Conservation (phyloP, 73 alveolate genomes). For the Blepharisma japonicum region DNA sequence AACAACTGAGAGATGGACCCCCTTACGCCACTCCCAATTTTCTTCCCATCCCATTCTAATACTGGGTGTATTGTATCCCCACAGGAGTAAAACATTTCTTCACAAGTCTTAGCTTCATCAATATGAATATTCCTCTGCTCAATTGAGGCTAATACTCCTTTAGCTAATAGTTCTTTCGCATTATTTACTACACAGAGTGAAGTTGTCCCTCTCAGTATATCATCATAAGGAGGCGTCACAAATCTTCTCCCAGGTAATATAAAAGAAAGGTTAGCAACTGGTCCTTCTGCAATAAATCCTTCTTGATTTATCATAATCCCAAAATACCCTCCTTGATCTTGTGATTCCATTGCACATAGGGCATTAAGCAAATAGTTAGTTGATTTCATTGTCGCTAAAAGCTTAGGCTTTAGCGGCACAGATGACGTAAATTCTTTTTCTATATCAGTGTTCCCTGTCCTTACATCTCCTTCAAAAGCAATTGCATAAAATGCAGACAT, state of each 20-base stretch:
- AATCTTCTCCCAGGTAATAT: not conserved
- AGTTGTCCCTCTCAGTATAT: slow-evolving; percentile 18
- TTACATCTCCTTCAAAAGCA: not conserved
- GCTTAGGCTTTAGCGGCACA: slow-evolving; percentile 23
- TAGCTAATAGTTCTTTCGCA: not conserved
- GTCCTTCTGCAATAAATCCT: slow-evolving; percentile 17
- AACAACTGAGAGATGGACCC: not conserved
- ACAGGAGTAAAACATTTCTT: not conserved
- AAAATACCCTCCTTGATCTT: slow-evolving; percentile 1
- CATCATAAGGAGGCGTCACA: slow-evolving; percentile 27
- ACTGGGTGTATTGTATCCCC: not conserved
- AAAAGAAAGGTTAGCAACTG: slow-evolving; percentile 11
- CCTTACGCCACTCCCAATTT: not conserved
- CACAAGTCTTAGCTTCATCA: slow-evolving; percentile 26
- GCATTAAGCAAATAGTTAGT: slow-evolving; percentile 15
- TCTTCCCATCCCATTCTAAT: not conserved
- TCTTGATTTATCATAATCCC: not conserved
- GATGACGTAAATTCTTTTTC: not conserved
- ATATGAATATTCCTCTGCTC: slow-evolving; percentile 17
- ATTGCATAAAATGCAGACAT: slow-evolving; percentile 27
- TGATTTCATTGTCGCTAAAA: slow-evolving; percentile 26
- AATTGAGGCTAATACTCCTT: not conserved
- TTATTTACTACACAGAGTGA: not conserved
- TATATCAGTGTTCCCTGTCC: not conserved
- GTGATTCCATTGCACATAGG: slow-evolving; percentile 26